Evolutionary conservation across 495 filamentous ascomycete genomes (phyloP).

Genomic region (Penicillium manginii): DNA sequence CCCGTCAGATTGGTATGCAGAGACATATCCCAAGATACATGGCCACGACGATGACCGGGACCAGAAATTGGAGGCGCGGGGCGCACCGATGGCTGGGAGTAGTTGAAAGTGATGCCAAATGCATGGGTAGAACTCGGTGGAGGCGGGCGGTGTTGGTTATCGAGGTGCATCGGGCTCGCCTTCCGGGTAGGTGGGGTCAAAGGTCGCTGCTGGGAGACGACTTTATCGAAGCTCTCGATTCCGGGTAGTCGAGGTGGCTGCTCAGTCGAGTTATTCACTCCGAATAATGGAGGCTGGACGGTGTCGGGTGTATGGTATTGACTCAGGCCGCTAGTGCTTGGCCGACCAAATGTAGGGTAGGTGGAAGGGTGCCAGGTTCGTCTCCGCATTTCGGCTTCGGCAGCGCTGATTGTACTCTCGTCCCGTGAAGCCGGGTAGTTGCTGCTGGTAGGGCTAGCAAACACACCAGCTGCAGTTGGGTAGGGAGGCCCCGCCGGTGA

Average conservation of each 20-base stretch:
- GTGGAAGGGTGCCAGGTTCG: conserved; percentile 91
- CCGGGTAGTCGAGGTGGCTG: conserved; percentile 73
- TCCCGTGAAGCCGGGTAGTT: conserved; percentile 65
- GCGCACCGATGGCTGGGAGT: conserved; percentile 49
- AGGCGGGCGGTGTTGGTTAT: conserved; percentile 48
- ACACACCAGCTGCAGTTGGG: conserved; percentile 60
- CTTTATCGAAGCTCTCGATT: conserved; percentile 86
- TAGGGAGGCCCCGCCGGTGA: conserved; percentile 47
- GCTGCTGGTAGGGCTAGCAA: conserved; percentile 73
- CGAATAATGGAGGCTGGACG: conserved; percentile 55
- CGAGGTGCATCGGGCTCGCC: conserved; percentile 71
- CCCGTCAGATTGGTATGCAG: conserved; percentile 74
- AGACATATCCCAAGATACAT: conserved; percentile 74
- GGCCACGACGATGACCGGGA: conserved; percentile 62
- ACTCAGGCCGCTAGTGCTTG: conserved; percentile 61
- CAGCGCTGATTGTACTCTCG: conserved; percentile 61
- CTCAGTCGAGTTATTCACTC: conserved; percentile 48
- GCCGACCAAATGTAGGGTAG: conserved; percentile 60
- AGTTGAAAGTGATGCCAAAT: conserved; percentile 48
- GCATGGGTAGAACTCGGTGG: conserved; percentile 35
- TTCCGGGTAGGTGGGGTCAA: conserved; percentile 65
- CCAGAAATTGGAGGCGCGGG: conserved; percentile 53
- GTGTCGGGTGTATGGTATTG: conserved; percentile 65
- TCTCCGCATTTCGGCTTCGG: conserved; percentile 77
- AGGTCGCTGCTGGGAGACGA: conserved; percentile 58